phyloP scores from a whole-genome alignment of 106 monocot species.

The Allium cepa region DNA sequence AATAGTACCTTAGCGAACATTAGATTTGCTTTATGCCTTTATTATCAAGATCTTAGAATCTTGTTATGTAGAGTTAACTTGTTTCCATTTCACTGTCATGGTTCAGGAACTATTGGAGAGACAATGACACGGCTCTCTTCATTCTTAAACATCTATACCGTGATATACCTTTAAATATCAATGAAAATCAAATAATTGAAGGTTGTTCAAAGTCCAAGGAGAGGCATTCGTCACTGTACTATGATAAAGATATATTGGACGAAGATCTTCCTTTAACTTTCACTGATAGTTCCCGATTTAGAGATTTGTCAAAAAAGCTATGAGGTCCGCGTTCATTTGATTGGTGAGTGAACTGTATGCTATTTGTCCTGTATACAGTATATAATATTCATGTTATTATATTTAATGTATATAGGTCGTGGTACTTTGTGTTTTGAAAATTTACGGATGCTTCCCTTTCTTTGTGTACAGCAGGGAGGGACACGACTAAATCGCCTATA shows the following conservation, averaged over 20 bases:
- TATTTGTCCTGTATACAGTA: too few species aligned
- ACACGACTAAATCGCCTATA: too few species aligned
- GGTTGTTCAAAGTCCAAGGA: conserved; percentile 8
- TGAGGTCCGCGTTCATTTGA: conserved; percentile 11
- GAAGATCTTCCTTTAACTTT: conserved; percentile 91
- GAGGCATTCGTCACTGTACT: conserved; percentile 32
- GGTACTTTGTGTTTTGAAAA: too few species aligned
- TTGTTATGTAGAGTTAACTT: neutral
- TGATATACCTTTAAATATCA: conserved; percentile 74
- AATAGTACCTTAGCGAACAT: neutral
- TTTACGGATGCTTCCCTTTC: too few species aligned
- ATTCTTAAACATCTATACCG: conserved; percentile 92
- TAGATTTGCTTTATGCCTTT: too few species aligned
- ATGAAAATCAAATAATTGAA: conserved; percentile 11
- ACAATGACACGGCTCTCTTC: conserved; percentile 90
- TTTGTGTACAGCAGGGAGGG: too few species aligned
- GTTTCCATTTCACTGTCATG: neutral
- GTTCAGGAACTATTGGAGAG: conserved; percentile 95
- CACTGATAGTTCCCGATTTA: conserved; percentile 39
- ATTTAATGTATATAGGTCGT: too few species aligned
- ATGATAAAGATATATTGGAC: conserved; percentile 59
- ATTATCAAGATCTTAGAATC: too few species aligned
- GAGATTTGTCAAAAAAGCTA: conserved; percentile 68
- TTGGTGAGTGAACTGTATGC: neutral
- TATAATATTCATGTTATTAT: too few species aligned